These are phyloP conservation scores for Neurospora sp. DNA, from an alignment of 495 filamentous ascomycete genomes.

Conservation along the genomic window DNA sequence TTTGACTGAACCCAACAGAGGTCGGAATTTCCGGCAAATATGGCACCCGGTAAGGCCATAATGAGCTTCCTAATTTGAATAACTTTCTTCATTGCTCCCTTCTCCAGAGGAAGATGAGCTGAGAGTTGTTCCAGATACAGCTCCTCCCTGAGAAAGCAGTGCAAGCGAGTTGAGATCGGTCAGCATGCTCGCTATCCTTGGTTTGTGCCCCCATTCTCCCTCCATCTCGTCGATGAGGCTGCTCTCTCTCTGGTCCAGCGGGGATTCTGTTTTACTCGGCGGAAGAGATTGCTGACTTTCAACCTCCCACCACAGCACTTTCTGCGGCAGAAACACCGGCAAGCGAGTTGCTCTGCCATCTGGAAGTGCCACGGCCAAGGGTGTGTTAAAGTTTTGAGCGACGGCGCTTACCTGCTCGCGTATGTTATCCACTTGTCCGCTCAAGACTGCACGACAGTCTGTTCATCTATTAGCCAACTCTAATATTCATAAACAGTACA, in stretches of 20 bases:
- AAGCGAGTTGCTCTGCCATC: slow-evolving; percentile 82
- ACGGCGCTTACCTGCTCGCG: slow-evolving; percentile 86
- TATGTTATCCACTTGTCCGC: slow-evolving; percentile 41
- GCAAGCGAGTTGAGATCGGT: slow-evolving; percentile 94
- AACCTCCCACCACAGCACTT: slow-evolving; percentile 27
- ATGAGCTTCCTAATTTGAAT: not conserved
- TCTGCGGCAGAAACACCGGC: slow-evolving; percentile 83
- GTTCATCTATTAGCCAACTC: slow-evolving; percentile 1
- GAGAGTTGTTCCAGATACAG: slow-evolving; percentile 55
- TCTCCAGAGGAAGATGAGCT: not conserved
- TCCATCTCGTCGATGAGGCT: not conserved
- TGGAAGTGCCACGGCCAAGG: slow-evolving; percentile 64
- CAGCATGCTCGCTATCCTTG: slow-evolving; percentile 82
- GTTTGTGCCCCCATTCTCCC: not conserved
- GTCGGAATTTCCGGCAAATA: slow-evolving; percentile 14
- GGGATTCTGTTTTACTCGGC: not conserved
- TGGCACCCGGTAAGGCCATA: slow-evolving; percentile 1
- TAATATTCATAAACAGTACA: slow-evolving; percentile 43
- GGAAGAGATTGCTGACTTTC: not conserved
- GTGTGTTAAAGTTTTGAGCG: slow-evolving; percentile 79
- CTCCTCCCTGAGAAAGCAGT: slow-evolving; percentile 93
- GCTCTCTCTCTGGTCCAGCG: not conserved
- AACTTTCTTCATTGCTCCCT: not conserved
- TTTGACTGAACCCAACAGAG: slow-evolving; percentile 4
- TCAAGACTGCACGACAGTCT: not conserved